Evolutionary conservation across 768 basidiomycete genomes (phyloP), one percentile per base, ranked within the genome.

Genomic region (Russula ochroleuca): DNA sequence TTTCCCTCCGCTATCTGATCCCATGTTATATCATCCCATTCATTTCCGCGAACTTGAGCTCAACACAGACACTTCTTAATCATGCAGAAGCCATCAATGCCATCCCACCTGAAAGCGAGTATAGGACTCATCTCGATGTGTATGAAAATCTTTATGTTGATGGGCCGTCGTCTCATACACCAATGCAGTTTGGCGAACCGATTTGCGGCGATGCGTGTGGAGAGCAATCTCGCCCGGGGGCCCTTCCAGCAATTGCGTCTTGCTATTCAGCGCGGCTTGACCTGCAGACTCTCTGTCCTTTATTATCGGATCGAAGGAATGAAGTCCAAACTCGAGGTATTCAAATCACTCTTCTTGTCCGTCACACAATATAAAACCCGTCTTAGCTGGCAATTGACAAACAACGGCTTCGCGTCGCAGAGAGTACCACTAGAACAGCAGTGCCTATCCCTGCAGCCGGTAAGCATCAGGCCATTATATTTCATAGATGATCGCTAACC

Each of bases 161-260:
- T 54, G 2, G 21, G 19, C n/a, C 15, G 21, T 23, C 37, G 0
- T 56, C 55, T 41, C 55, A 28, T 9, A 41, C 40, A 25, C 11
- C 1, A 4, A 31, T 19, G 4, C 19, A 56, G 38, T 19, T 56
- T 17, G 5, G 28, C 11, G 11, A 41, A 56, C 17, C 23, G 43
- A 43, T 28, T 43, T 33, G 33, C 31, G 50, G 41, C 28, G 23
- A 60, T 51, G 28, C 49, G 28, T n/a, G 4, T 52, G 25, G 25
- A 56, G 25, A 56, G 40, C 28, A 56, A 56, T 31, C 55, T n/a
- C 2, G 40, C 38, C 11, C 25, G 40, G 10, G 17, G 55, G 15
- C 28, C 55, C 9, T 43, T 31, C 55, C 55, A 43, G 40, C 55
- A 56, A 56, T 11, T 56, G 23, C 40, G 55, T 23, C 55, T 56